Conservation (phyloP, 2,329 filamentous ascomycete species). For the Pseudocercospora vitis region DNA sequence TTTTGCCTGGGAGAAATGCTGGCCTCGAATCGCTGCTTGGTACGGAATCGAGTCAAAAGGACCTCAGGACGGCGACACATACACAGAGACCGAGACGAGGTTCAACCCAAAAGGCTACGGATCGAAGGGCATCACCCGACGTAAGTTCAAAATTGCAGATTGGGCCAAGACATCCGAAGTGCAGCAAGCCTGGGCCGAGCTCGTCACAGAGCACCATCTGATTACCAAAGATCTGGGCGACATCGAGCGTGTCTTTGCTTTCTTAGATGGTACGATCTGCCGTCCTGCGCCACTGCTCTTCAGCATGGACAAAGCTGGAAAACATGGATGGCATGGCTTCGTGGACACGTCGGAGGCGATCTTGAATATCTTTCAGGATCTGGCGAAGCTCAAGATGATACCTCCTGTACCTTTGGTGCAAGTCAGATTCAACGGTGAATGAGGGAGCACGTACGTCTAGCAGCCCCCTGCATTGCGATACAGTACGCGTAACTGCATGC, state of each 20-base stretch:
- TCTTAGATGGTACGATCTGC: slow-evolving; percentile 47
- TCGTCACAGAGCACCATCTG: slow-evolving; percentile 45
- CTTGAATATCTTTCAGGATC: slow-evolving; percentile 44
- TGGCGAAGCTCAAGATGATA: slow-evolving; percentile 48
- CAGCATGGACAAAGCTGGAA: slow-evolving; percentile 48
- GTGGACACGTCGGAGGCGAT: slow-evolving; percentile 49
- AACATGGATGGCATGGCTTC: slow-evolving; percentile 50
- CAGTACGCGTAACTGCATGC: too few relatives aligned
- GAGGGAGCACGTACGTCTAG: too few relatives aligned
- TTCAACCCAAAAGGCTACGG: slow-evolving; percentile 34
- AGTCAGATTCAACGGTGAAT: slow-evolving; percentile 27
- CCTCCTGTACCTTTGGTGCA: slow-evolving; percentile 35
- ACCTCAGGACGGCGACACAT: slow-evolving; percentile 30
- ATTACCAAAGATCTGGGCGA: slow-evolving; percentile 38
- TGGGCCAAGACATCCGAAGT: slow-evolving; percentile 52
- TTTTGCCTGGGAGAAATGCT: slow-evolving; percentile 54
- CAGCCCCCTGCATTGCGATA: too few relatives aligned
- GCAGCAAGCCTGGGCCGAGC: slow-evolving; percentile 47
- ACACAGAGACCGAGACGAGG: slow-evolving; percentile 28
- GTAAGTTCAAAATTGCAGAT: slow-evolving; percentile 34
- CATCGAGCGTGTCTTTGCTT: slow-evolving; percentile 50
- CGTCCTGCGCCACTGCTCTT: slow-evolving; percentile 33
- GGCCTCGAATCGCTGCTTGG: slow-evolving; percentile 49
- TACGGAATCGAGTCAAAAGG: slow-evolving; percentile 42
- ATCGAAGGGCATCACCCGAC: slow-evolving; percentile 30